Base-by-base conservation (phyloP, 2,329 filamentous ascomycete genomes). In the Clarireedia paspali region DNA sequence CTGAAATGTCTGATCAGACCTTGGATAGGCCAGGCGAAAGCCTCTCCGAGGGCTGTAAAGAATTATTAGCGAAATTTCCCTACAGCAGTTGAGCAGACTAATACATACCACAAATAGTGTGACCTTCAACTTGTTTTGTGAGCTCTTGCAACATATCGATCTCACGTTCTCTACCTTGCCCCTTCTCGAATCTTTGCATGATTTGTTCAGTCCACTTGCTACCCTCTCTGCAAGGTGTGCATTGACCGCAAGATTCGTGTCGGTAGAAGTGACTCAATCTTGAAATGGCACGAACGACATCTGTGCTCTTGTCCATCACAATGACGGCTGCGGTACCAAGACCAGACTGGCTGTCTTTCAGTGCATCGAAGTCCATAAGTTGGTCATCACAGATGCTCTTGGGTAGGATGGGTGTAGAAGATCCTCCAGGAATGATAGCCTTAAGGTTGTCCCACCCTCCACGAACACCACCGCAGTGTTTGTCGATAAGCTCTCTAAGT, bases 131-230 rank as follows among this genome's bases (percentile, higher is more conserved):
- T 77, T 99, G 94, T 82, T 99, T 99, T 61, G 94, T 99, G 66
- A 99, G 77, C 79, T 99, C 94, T 77, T 96, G 94, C 64, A 99
- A 82, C 94, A 99, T 99, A 73, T 99, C 94, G 71, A 99, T 99
- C 76, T 99, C 94, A 59, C 94, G 82, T 73, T 87, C 84, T 60
- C 89, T 85, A 59, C 89, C 94, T 73, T 89, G 84, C 58, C 94
- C 94, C 73, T 88, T 88, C 79, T 95, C 91, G 67, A 99, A 95
- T 56, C 94, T 87, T 74, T 88, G 79, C 94, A 99, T 97, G 74
- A 99, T 97, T 79, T 99, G 91, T 75, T 95, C 88, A 10, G 92
- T 96, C 94, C 94, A 99, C 78, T 95, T 96, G 79, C 88, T 95
- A 63, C 94, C 94, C 77, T 99, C 94, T 71, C 94, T 88, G 82